Evolutionary conservation across 345 rosid genomes (phyloP).

Genomic region (Litchi chinensis): DNA sequence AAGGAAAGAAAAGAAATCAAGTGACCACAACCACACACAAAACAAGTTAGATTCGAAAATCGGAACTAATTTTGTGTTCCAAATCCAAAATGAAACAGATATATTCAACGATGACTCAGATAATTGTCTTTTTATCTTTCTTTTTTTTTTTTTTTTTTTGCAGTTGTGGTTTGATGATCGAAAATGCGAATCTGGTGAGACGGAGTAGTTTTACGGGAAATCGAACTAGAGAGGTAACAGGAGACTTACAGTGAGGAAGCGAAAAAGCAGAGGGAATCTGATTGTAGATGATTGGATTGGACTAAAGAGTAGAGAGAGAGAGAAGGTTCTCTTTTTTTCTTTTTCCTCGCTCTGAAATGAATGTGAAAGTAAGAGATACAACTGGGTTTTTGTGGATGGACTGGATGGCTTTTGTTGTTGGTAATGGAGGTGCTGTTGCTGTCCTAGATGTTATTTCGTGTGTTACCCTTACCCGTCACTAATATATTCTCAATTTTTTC

Average conservation of each 20-base stretch:
- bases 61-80: background rate
- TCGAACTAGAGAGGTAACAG: background rate
- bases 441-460: background rate
- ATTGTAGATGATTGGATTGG: background rate
- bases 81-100: background rate
- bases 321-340: background rate
- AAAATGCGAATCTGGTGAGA: slow-evolving; percentile 1
- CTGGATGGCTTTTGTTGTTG: slow-evolving; percentile 16
- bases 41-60: slow-evolving; percentile 2
- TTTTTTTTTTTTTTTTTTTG: background rate
- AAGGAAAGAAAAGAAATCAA: background rate
- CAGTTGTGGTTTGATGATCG: background rate
- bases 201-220: background rate
- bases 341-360: background rate
- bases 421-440: slow-evolving; percentile 5
- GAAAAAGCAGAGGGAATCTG: slow-evolving; percentile 13
- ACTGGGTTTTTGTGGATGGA: background rate
- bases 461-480: slow-evolving; percentile 14
- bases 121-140: background rate
- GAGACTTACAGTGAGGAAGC: slow-evolving; percentile 18
- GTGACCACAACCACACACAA: background rate
- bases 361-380: background rate
- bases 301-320: background rate
- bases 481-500: background rate
- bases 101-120: background rate